A percentile compares a stretch with the other conserved stretches of the same genome.
Evolutionary conservation across 1,284 basidiomycete genomes (phyloP).

Genomic region (Ganoderma sinense): DNA sequence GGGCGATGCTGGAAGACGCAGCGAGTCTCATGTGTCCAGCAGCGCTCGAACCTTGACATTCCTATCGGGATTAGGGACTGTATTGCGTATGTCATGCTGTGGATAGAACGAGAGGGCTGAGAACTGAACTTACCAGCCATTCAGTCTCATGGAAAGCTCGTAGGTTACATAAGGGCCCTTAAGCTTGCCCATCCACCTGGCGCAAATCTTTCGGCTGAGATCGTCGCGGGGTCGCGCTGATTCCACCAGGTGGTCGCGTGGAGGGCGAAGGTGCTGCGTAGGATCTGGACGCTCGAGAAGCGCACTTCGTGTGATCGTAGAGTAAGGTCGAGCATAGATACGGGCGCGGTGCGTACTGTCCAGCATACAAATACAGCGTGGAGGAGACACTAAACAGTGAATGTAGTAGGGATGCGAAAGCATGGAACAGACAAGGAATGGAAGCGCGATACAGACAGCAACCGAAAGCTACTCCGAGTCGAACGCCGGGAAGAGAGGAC

Average conservation of each 20-base stretch:
- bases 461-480: slow-evolving; percentile 20
- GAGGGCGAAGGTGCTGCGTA: not conserved
- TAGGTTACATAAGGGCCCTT: not conserved
- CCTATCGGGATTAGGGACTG: not conserved
- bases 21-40: not conserved
- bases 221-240: not conserved
- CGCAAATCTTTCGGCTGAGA: not conserved
- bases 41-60: not conserved
- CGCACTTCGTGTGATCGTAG: not conserved
- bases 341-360: not conserved
- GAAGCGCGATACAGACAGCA: slow-evolving; percentile 26
- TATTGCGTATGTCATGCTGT: not conserved
- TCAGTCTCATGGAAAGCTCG: not conserved
- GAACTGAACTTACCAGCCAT: not conserved
- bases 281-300: not conserved
- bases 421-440: slow-evolving; percentile 16
- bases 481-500: not conserved
- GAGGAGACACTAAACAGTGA: slow-evolving; percentile 22
- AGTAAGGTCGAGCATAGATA: not conserved
- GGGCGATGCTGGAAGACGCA: not conserved
- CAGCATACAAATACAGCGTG: slow-evolving; percentile 6
- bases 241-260: not conserved
- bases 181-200: not conserved
- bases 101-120: not conserved
- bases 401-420: slow-evolving; percentile 22